Conservation (phyloP, 495 filamentous ascomycete species). For the Trichoderma erinaceum region DNA sequence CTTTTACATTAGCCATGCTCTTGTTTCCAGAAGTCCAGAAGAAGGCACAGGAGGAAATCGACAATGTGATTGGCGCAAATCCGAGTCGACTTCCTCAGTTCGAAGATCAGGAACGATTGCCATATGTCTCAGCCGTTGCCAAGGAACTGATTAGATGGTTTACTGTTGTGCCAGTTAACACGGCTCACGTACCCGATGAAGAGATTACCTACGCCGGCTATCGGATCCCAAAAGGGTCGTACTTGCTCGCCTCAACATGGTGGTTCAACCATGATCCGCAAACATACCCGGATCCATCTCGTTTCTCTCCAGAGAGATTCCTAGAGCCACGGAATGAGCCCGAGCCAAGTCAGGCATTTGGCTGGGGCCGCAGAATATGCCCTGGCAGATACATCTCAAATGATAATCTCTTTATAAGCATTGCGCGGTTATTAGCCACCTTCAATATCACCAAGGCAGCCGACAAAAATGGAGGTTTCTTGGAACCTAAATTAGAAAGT, state of each 20-base stretch:
- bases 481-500: constrained; percentile 34
- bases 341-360: constrained; percentile 40
- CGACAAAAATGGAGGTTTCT: constrained; percentile 30
- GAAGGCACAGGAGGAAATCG: constrained; percentile 52
- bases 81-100: constrained; percentile 41
- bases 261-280: constrained; percentile 34
- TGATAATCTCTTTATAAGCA: constrained; percentile 43
- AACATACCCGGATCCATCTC: constrained; percentile 31
- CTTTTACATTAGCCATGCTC: constrained; percentile 45
- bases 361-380: constrained; percentile 55
- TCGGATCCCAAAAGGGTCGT: constrained; percentile 45
- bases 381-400: constrained; percentile 54
- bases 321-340: constrained; percentile 30
- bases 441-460: constrained; percentile 40
- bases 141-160: constrained; percentile 58
- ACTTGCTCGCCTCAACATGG: constrained; percentile 44
- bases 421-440: constrained; percentile 48
- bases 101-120: constrained; percentile 40
- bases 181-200: constrained; percentile 46
- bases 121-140: constrained; percentile 49
- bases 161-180: constrained; percentile 41
- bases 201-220: constrained; percentile 49
- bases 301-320: constrained; percentile 31
- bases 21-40: constrained; percentile 43
- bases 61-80: constrained; percentile 43